phyloP scores from a whole-genome alignment of 2,329 filamentous ascomycete species.

The Hypoxylon sp. region DNA sequence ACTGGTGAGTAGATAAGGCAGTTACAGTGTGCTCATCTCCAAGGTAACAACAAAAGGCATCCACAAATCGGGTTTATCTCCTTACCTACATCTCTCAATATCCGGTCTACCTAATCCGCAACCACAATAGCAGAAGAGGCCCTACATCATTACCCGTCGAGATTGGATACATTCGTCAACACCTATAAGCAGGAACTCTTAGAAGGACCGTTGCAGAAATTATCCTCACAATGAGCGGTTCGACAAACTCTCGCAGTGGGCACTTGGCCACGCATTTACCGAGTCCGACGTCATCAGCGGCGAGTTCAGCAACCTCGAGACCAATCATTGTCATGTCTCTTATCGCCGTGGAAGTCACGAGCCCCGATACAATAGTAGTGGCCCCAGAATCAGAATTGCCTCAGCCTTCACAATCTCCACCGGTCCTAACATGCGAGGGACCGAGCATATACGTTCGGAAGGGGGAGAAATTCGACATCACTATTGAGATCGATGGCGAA shows the following conservation, averaged over 20 bases:
- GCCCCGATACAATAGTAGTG: conserved; percentile 11
- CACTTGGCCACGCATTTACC: background rate
- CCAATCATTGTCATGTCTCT: background rate
- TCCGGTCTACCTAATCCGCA: background rate
- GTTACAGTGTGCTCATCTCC: background rate
- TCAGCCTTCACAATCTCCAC: background rate
- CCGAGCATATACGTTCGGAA: background rate
- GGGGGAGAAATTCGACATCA: conserved; percentile 2
- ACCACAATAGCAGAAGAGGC: background rate
- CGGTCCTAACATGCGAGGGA: background rate
- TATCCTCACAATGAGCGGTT: background rate
- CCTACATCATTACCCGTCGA: background rate
- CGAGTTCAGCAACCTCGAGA: background rate
- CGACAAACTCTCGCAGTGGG: background rate
- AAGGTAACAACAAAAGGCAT: background rate
- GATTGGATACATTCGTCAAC: background rate
- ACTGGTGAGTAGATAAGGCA: background rate
- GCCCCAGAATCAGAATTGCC: background rate
- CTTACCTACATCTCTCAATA: background rate
- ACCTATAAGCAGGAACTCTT: background rate
- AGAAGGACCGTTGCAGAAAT: background rate
- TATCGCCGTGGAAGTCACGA: conserved; percentile 9
- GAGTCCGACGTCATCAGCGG: background rate
- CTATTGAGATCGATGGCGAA: background rate
- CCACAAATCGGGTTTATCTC: background rate